Percentiles rank a stretch among this genome's conserved stretches.
These are phyloP conservation scores for Puccinia novopanici DNA, from an alignment of 1,284 basidiomycete genomes.

Conservation along the genomic window DNA sequence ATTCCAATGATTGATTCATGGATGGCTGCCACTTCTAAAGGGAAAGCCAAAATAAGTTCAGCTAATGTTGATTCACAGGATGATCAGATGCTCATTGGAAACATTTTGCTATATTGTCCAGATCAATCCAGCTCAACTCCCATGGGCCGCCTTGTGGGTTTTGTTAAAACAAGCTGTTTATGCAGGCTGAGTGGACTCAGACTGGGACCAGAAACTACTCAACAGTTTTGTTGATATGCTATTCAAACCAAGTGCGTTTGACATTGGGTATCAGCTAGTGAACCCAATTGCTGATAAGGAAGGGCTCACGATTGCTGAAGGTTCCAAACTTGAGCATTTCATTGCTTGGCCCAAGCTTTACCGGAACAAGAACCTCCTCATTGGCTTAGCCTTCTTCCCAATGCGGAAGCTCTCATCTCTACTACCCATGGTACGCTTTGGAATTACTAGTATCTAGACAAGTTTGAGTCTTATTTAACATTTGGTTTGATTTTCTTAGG, in stretches of 20 bases:
- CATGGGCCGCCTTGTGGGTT: no score
- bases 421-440: conserved; percentile 74
- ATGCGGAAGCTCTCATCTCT: conserved; percentile 86
- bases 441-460: no score
- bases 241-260: conserved; percentile 83
- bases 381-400: conserved; percentile 86
- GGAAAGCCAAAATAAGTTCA: conserved; percentile 71
- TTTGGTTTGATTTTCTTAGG: conserved; percentile 63
- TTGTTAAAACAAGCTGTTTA: conserved; percentile 95
- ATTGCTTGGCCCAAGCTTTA: conserved; percentile 76
- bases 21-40: no score
- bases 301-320: conserved; percentile 76
- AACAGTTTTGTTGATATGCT: conserved; percentile 86
- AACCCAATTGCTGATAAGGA: conserved; percentile 64
- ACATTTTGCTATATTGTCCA: no score
- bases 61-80: not conserved
- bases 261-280: conserved; percentile 85
- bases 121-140: conserved; percentile 84
- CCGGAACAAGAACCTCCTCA: conserved; percentile 82
- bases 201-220: conserved; percentile 86
- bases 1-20: conserved; percentile 87
- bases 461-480: not conserved
- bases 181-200: conserved; percentile 83
- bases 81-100: no score
- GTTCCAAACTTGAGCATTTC: conserved; percentile 86